phyloP scores from a whole-genome alignment of 345 rosid species.

The Eutrema japonicum region DNA sequence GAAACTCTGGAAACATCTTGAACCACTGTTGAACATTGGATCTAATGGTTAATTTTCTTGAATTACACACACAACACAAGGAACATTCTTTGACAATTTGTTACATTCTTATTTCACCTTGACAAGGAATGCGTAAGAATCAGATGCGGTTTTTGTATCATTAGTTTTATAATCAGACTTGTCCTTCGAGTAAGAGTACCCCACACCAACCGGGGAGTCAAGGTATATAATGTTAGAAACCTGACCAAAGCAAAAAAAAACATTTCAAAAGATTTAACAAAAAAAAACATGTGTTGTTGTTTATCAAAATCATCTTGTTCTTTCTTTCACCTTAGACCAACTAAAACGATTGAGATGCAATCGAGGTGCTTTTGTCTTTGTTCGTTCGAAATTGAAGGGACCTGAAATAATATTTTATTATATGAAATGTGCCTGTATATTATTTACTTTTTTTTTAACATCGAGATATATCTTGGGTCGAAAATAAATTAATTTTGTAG shows the following conservation, averaged over 20 bases:
- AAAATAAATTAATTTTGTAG: too few relatives aligned
- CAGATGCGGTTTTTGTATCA: conserved; percentile 69
- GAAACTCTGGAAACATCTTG: conserved; percentile 77
- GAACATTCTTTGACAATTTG: neutral
- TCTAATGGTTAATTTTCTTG: neutral
- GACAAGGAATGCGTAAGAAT: conserved; percentile 70
- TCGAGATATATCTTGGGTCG: neutral
- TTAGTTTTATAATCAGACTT: conserved; percentile 60
- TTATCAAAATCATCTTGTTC: neutral
- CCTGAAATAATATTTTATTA: conserved; percentile 50
- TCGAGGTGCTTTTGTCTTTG: conserved; percentile 46
- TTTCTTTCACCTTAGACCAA: conserved; percentile 83
- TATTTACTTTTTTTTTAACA: neutral
- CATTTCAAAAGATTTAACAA: neutral
- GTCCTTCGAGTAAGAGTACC: conserved; percentile 71
- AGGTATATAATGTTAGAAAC: conserved; percentile 80
- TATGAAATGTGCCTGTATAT: neutral
- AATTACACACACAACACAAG: neutral
- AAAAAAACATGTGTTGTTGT: neutral
- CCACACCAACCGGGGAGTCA: conserved; percentile 94
- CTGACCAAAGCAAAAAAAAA: conserved; percentile 39
- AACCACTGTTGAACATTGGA: conserved; percentile 67
- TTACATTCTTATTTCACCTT: conserved; percentile 52
- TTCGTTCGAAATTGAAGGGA: conserved; percentile 75
- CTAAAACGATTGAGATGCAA: conserved; percentile 75